Evolutionary conservation across 176 grass and related monocot genomes (phyloP).

Genomic region (Cocos nucifera): DNA sequence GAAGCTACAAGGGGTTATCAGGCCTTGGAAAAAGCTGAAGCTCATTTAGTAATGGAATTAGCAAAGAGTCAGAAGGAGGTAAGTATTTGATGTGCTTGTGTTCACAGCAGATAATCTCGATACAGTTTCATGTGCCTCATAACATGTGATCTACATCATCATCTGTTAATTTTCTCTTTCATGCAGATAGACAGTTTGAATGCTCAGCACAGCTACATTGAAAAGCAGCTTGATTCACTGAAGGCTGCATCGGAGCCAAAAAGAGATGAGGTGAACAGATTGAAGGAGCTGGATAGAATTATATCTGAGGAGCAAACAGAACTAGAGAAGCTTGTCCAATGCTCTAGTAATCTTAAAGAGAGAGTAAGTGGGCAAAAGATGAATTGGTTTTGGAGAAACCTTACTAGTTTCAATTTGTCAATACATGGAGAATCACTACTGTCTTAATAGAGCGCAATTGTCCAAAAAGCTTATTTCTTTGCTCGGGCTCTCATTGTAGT

Average conservation of each 20-base stretch:
- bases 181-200: constrained; percentile 76
- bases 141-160: constrained; percentile 2
- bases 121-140: too few relatives aligned
- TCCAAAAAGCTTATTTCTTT: too few relatives aligned
- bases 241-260: constrained; percentile 68
- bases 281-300: constrained; percentile 56
- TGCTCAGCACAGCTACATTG: constrained; percentile 58
- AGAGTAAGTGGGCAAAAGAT: constrained; percentile 38
- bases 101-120: too few relatives aligned
- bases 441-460: too few relatives aligned
- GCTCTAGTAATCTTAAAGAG: constrained; percentile 84
- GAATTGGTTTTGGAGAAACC: background rate
- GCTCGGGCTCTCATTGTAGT: too few relatives aligned
- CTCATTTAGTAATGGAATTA: constrained; percentile 61
- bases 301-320: constrained; percentile 55
- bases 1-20: constrained; percentile 47
- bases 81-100: background rate
- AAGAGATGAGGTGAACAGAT: constrained; percentile 47
- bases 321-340: constrained; percentile 56
- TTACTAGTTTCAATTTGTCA: background rate
- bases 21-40: constrained; percentile 51
- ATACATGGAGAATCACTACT: background rate
- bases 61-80: constrained; percentile 85
- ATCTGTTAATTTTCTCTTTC: background rate
- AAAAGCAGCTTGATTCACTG: constrained; percentile 61